Conservation (phyloP, 1,284 basidiomycete species). For the Boletus albobrunnescens region DNA sequence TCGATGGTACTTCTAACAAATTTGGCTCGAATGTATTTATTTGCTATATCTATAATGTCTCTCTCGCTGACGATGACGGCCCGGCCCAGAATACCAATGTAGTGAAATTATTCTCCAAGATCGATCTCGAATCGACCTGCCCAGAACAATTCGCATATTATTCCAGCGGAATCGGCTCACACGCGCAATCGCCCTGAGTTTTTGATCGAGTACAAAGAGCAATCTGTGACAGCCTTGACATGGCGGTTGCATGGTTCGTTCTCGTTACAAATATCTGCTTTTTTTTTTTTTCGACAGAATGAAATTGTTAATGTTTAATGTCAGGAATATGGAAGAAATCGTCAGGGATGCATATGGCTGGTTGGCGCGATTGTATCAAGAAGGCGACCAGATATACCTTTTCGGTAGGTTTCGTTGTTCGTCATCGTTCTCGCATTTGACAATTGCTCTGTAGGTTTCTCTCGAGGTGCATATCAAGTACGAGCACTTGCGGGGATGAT, state of each 20-base stretch:
- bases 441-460: no score
- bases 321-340: no score
- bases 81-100: slow-evolving; percentile 39
- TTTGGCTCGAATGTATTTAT: slow-evolving; percentile 24
- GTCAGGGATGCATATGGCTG: no score
- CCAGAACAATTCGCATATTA: slow-evolving; percentile 34
- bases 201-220: slow-evolving; percentile 15
- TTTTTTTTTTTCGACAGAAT: no score
- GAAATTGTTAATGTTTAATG: no score
- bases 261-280: background rate
- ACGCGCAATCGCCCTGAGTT: slow-evolving; percentile 13
- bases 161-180: slow-evolving; percentile 40
- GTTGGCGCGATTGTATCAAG: no score
- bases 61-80: slow-evolving; percentile 7
- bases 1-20: slow-evolving; percentile 28
- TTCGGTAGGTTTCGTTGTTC: no score
- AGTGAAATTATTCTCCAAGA: slow-evolving; percentile 31
- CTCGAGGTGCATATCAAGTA: no score
- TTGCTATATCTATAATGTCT: background rate
- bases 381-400: no score
- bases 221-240: slow-evolving; percentile 20
- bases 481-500: no score
- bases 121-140: slow-evolving; percentile 17
- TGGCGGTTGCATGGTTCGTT: slow-evolving; percentile 24
- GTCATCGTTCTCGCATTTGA: no score